Conservation (phyloP, 495 filamentous ascomycete species). For the Tricharina praecox region DNA sequence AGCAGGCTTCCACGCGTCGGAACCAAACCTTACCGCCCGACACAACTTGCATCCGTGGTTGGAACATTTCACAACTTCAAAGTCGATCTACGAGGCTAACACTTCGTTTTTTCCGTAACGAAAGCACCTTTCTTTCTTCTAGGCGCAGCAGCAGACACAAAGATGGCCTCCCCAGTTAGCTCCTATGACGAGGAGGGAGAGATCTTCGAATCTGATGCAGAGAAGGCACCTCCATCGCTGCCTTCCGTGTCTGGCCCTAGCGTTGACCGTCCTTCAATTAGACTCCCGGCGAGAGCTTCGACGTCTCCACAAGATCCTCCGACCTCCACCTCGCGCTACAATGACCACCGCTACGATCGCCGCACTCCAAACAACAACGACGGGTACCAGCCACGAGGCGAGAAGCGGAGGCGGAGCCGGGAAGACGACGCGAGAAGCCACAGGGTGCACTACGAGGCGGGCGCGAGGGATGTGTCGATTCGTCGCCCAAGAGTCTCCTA, state of each 20-base stretch:
- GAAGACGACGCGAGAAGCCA: slow-evolving; percentile 23
- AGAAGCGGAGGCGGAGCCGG: slow-evolving; percentile 24
- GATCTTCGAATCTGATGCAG: slow-evolving; percentile 47
- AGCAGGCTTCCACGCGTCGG: too few relatives aligned
- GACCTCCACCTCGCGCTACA: slow-evolving; percentile 52
- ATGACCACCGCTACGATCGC: slow-evolving; percentile 36
- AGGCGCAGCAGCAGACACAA: neutral
- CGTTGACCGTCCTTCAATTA: slow-evolving; percentile 60
- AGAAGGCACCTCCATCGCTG: slow-evolving; percentile 55
- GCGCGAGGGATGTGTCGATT: slow-evolving; percentile 13
- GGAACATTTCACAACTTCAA: neutral
- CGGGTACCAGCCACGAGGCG: slow-evolving; percentile 19
- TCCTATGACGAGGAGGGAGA: slow-evolving; percentile 39
- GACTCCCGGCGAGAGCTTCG: slow-evolving; percentile 31
- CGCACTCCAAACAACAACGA: slow-evolving; percentile 22
- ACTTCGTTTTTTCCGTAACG: neutral
- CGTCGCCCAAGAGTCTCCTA: slow-evolving; percentile 23
- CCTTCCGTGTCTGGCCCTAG: slow-evolving; percentile 54
- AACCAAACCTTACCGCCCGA: too few relatives aligned
- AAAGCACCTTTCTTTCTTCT: slow-evolving; percentile 1
- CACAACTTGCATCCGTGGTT: too few relatives aligned
- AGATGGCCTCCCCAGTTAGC: neutral
- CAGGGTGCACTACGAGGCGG: slow-evolving; percentile 23
- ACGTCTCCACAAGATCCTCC: slow-evolving; percentile 30
- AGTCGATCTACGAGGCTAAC: slow-evolving; percentile 1